Conservation (phyloP, 208 protist genomes). For the Willaertia magna region DNA sequence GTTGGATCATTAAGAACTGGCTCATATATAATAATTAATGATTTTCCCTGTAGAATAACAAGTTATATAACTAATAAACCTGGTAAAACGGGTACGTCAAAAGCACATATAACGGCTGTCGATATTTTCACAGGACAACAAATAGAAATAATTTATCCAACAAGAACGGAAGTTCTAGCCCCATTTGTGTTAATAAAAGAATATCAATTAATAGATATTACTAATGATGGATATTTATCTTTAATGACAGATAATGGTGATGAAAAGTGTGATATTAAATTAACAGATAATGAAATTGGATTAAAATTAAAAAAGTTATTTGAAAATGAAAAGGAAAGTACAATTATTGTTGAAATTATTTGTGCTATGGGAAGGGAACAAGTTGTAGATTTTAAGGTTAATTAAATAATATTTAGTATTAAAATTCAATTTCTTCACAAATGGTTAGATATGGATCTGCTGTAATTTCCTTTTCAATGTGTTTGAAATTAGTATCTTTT, state of each 20-base stretch:
- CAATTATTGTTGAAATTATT: slow-evolving; percentile 77
- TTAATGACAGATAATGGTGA: background rate
- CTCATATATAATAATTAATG: slow-evolving; percentile 53
- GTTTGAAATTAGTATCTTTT: no score
- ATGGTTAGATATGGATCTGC: no score
- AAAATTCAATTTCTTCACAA: no score
- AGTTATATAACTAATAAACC: slow-evolving; percentile 93
- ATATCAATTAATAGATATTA: slow-evolving; percentile 56
- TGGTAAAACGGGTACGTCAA: slow-evolving; percentile 96
- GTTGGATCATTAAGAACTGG: background rate
- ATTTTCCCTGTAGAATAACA: slow-evolving; percentile 87
- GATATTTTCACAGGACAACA: slow-evolving; percentile 97
- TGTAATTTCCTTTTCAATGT: no score
- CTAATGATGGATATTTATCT: no score
- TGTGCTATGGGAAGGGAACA: slow-evolving; percentile 85
- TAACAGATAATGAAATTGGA: background rate
- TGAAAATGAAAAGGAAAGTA: slow-evolving; percentile 76
- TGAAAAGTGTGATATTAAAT: background rate
- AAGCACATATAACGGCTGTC: slow-evolving; percentile 86
- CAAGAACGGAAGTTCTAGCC: slow-evolving; percentile 87
- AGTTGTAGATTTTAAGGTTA: slow-evolving; percentile 75
- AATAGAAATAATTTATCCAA: slow-evolving; percentile 88
- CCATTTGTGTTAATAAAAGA: slow-evolving; percentile 81
- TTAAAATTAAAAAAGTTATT: slow-evolving; percentile 42
- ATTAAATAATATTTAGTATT: no score